phyloP scores from a whole-genome alignment of 768 basidiomycete genomes.

The Antrodiella citrinella region DNA sequence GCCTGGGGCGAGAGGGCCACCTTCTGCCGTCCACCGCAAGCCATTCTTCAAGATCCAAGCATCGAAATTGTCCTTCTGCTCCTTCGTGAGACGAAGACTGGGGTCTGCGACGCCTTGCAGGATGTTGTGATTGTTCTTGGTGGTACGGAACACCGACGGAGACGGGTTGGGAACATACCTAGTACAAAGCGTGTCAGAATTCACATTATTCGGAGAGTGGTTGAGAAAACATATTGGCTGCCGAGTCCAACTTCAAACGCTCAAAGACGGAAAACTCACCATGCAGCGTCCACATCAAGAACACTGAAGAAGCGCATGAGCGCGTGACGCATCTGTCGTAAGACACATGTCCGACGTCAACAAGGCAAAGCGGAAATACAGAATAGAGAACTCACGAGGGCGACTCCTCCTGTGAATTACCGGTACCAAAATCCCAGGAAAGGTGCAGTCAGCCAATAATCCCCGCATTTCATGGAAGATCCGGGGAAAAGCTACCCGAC shows the following conservation, averaged over 20 bases:
- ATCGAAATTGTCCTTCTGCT: conserved; percentile 73
- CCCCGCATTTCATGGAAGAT: conserved; percentile 8
- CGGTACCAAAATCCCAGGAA: conserved; percentile 5
- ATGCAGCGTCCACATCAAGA: conserved; percentile 75
- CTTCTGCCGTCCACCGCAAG: conserved; percentile 78
- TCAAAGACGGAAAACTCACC: conserved; percentile 40
- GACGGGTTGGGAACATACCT: conserved; percentile 89
- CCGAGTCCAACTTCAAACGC: too few species aligned
- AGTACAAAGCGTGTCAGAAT: conserved; percentile 8
- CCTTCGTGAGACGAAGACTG: conserved; percentile 67
- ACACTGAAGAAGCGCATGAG: conserved; percentile 77
- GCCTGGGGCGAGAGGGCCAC: conserved; percentile 75
- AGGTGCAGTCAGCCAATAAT: conserved; percentile 17
- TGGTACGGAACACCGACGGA: conserved; percentile 85
- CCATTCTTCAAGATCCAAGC: conserved; percentile 90
- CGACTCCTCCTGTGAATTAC: conserved; percentile 69
- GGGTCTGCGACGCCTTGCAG: conserved; percentile 86
- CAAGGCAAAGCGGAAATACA: conserved; percentile 14
- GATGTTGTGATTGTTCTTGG: conserved; percentile 94
- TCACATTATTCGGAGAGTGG: background rate
- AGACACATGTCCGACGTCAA: conserved; percentile 16
- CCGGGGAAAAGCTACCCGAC: conserved; percentile 9
- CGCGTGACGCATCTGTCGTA: conserved; percentile 79
- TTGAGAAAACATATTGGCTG: background rate
- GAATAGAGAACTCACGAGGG: conserved; percentile 52